phyloP scores from a whole-genome alignment of 768 basidiomycete genomes.

The Omphalotus guepiniiformis region DNA sequence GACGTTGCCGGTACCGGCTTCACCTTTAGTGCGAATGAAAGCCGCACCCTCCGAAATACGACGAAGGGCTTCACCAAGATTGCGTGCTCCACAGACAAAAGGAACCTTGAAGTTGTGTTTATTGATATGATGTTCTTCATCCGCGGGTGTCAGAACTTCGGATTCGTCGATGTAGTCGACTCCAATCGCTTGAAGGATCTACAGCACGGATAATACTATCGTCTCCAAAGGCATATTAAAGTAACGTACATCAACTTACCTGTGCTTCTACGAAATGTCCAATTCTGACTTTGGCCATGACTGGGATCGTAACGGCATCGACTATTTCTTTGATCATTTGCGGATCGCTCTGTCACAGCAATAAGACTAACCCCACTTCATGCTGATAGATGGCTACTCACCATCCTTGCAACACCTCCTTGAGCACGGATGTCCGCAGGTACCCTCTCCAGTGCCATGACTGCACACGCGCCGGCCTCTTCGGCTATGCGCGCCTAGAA shows the following conservation, averaged over 20 bases:
- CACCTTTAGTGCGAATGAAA: constrained; percentile 97
- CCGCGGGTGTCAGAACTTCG: constrained; percentile 92
- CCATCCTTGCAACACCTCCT: constrained; percentile 97
- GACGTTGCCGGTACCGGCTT: constrained; percentile 86
- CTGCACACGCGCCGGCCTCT: constrained; percentile 95
- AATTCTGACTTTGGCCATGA: constrained; percentile 95
- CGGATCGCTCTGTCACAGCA: constrained; percentile 70
- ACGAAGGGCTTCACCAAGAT: constrained; percentile 93
- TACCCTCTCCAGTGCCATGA: constrained; percentile 95
- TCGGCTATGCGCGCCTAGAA: constrained; percentile 92
- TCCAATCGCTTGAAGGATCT: constrained; percentile 93
- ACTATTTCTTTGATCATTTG: constrained; percentile 96
- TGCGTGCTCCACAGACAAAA: constrained; percentile 93
- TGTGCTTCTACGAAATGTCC: constrained; percentile 98
- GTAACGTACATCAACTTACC: constrained; percentile 33
- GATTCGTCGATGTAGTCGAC: constrained; percentile 97
- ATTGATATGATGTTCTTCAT: constrained; percentile 95
- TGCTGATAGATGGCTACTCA: constrained; percentile 28
- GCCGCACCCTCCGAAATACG: constrained; percentile 97
- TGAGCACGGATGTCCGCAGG: constrained; percentile 91
- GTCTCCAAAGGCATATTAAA: background rate
- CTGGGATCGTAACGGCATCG: constrained; percentile 91
- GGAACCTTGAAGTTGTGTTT: constrained; percentile 95
- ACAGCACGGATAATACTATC: background rate
- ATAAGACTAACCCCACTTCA: constrained; percentile 14